Percentiles rank a stretch among this genome's conserved stretches.
These are phyloP conservation scores for Ceratocystis destructans DNA, from an alignment of 2,329 filamentous ascomycete genomes.

Conservation along the genomic window DNA sequence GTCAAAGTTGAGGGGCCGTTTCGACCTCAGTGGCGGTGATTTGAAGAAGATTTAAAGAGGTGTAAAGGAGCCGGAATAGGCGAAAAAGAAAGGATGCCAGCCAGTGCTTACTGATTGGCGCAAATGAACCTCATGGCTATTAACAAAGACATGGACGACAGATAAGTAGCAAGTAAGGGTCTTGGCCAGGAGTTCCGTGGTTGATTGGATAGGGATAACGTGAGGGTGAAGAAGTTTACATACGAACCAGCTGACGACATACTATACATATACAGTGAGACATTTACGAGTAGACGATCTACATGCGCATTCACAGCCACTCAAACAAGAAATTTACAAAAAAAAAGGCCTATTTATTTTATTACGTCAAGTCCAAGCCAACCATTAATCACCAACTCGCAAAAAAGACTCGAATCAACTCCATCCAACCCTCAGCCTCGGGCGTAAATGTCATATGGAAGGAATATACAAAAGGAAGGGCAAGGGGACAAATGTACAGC, in stretches of 20 bases:
- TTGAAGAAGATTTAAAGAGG: constrained; percentile 5
- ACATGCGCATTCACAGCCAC: no score
- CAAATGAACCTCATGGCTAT: constrained; percentile 6
- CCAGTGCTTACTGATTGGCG: background rate
- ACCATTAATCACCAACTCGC: background rate
- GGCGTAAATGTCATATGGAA: no score
- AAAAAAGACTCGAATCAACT: background rate
- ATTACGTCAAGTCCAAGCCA: background rate
- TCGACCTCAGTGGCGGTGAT: constrained; percentile 20
- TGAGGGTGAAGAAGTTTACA: background rate
- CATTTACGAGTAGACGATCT: background rate
- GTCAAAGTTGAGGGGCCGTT: constrained; percentile 42
- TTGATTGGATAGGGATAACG: no score
- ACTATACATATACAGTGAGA: background rate
- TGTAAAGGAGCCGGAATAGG: background rate
- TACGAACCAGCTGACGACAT: background rate
- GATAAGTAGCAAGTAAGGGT: background rate
- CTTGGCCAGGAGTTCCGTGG: background rate
- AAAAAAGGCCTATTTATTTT: background rate
- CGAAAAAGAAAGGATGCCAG: background rate
- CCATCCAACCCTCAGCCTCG: background rate
- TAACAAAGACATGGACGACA: background rate
- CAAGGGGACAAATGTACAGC: background rate
- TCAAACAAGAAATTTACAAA: background rate
- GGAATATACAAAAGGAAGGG: background rate